These are phyloP conservation scores for Thoreauomyces humboldtii DNA, from an alignment of 192 early-diverging fungal genomes.

Conservation along the genomic window DNA sequence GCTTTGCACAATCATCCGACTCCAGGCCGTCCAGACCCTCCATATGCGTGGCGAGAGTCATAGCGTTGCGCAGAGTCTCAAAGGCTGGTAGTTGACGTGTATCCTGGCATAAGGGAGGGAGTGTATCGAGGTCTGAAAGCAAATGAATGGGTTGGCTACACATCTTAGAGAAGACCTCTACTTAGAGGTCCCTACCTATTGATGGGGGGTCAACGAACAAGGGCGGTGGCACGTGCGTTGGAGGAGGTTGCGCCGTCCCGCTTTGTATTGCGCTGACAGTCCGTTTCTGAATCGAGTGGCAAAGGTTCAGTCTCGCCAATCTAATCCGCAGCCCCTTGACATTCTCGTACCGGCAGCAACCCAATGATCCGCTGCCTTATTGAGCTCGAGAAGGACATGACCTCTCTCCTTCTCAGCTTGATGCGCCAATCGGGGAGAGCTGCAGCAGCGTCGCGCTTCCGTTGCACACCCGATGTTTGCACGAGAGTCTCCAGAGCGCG, in stretches of 20 bases:
- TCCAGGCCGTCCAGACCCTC: slow-evolving; percentile 9
- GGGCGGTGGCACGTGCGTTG: too few relatives aligned
- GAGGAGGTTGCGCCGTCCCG: too few relatives aligned
- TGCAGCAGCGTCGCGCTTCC: slow-evolving; percentile 1
- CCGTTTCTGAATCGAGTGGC: too few relatives aligned
- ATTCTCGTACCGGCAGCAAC: slow-evolving; percentile 15
- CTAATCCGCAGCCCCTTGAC: too few relatives aligned
- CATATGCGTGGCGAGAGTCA: not conserved
- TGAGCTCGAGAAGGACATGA: slow-evolving; percentile 24
- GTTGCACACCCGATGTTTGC: too few relatives aligned
- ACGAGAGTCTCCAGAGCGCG: not conserved
- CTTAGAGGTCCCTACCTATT: too few relatives aligned
- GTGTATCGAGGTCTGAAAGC: too few relatives aligned
- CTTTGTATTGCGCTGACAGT: too few relatives aligned
- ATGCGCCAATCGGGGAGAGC: slow-evolving; percentile 22
- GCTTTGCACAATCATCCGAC: slow-evolving; percentile 17
- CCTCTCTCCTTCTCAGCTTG: slow-evolving; percentile 22
- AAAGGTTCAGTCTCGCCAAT: not conserved
- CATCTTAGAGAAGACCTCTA: too few relatives aligned
- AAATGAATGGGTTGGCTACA: too few relatives aligned
- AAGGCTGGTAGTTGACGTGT: slow-evolving; percentile 6
- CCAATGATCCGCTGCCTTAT: slow-evolving; percentile 11
- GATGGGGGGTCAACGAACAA: too few relatives aligned
- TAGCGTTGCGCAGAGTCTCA: not conserved
- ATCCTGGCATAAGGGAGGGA: slow-evolving; percentile 11